Conservation (phyloP, 75 land plant genomes). For the Cupressus sempervirens region DNA sequence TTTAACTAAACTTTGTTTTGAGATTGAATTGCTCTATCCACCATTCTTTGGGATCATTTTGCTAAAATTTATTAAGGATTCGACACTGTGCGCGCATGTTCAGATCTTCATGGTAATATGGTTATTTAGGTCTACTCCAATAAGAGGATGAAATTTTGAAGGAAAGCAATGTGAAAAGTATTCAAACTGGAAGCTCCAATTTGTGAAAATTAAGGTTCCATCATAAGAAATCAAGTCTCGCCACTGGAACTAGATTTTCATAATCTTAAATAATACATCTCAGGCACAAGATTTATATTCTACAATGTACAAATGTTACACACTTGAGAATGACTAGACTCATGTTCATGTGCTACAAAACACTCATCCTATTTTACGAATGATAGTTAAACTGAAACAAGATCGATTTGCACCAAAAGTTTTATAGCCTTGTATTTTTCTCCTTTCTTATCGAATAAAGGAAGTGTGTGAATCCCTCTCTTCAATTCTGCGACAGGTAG, state of each 20-base stretch:
- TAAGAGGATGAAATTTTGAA: too few relatives aligned
- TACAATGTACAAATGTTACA: neutral
- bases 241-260: neutral
- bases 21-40: too few relatives aligned
- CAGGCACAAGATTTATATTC: neutral
- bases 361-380: neutral
- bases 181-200: too few relatives aligned
- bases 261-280: neutral
- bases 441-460: constrained; percentile 54
- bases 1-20: too few relatives aligned
- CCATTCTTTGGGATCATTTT: too few relatives aligned
- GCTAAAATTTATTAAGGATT: too few relatives aligned
- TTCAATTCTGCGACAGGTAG: constrained; percentile 67
- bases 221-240: neutral
- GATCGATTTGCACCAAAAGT: constrained; percentile 55
- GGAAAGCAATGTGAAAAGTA: too few relatives aligned
- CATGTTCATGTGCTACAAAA: neutral
- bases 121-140: too few relatives aligned
- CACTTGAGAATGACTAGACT: neutral
- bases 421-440: constrained; percentile 43
- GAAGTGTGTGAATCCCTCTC: constrained; percentile 64
- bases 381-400: constrained; percentile 10
- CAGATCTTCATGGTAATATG: too few relatives aligned
- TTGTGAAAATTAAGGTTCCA: too few relatives aligned
- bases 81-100: too few relatives aligned